A percentile compares a stretch with the other conserved stretches of the same genome.
Evolutionary conservation across 768 basidiomycete genomes (phyloP).

Genomic region (Tricholoma bakamatsutake): DNA sequence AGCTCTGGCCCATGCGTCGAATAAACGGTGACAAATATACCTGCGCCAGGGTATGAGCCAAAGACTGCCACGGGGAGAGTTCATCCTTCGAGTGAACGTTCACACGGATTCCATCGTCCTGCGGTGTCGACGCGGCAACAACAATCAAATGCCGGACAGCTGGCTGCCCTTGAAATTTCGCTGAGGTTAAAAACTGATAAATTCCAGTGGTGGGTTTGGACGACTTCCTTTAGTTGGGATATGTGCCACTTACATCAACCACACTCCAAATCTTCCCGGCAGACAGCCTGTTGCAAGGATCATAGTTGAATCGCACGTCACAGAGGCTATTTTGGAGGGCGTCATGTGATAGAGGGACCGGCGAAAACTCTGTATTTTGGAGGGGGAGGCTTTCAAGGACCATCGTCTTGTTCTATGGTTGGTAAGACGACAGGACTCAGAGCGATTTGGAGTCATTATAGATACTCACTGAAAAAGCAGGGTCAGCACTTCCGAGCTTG

Average conservation of each 20-base stretch:
- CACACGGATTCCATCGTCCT: slow-evolving; percentile 22
- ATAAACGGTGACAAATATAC: slow-evolving; percentile 21
- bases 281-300: slow-evolving; percentile 39
- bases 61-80: slow-evolving; percentile 33
- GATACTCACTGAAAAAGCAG: slow-evolving; percentile 35
- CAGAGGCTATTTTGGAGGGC: slow-evolving; percentile 30
- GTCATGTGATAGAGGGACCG: slow-evolving; percentile 35
- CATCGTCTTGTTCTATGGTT: slow-evolving; percentile 35
- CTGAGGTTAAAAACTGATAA: slow-evolving; percentile 29
- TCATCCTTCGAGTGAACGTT: slow-evolving; percentile 22
- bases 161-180: slow-evolving; percentile 23
- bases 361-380: slow-evolving; percentile 23
- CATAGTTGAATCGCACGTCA: slow-evolving; percentile 37
- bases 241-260: slow-evolving; percentile 36
- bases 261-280: slow-evolving; percentile 35
- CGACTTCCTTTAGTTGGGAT: not conserved
- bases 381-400: slow-evolving; percentile 41
- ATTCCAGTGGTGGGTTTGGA: slow-evolving; percentile 4
- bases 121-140: slow-evolving; percentile 44
- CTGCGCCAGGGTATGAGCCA: slow-evolving; percentile 40
- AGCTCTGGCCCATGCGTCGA: not conserved
- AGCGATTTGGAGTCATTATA: not conserved
- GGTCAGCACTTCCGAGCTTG: slow-evolving; percentile 32
- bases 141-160: slow-evolving; percentile 47
- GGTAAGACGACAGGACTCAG: slow-evolving; percentile 2